These are phyloP conservation scores for Boletus albobrunnescens DNA, from an alignment of 1,284 basidiomycete genomes.

Conservation along the genomic window DNA sequence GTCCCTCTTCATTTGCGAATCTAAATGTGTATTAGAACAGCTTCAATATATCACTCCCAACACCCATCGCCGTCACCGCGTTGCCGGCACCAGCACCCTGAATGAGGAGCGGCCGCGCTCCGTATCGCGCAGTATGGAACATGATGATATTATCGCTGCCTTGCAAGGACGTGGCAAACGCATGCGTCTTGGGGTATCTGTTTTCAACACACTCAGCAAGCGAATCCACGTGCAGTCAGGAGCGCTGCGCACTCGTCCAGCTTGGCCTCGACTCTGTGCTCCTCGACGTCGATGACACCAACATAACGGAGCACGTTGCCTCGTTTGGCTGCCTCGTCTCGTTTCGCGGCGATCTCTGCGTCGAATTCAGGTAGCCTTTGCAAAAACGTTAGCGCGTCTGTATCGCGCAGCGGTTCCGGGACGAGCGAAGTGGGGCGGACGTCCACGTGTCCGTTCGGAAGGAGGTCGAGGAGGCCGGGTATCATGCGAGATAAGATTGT, in stretches of 20 bases:
- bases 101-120: slow-evolving; percentile 80
- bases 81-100: slow-evolving; percentile 96
- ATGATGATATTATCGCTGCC: slow-evolving; percentile 98
- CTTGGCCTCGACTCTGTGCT: slow-evolving; percentile 59
- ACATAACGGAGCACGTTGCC: slow-evolving; percentile 90
- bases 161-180: slow-evolving; percentile 91
- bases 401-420: slow-evolving; percentile 67
- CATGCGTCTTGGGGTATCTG: slow-evolving; percentile 85
- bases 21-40: slow-evolving; percentile 34
- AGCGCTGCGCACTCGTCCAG: slow-evolving; percentile 67
- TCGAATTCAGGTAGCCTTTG: slow-evolving; percentile 82
- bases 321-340: slow-evolving; percentile 72
- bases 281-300: slow-evolving; percentile 82
- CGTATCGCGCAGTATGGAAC: slow-evolving; percentile 91
- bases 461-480: slow-evolving; percentile 46
- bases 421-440: slow-evolving; percentile 87
- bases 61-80: slow-evolving; percentile 97
- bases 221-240: neutral
- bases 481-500: slow-evolving; percentile 89
- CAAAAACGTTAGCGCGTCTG: slow-evolving; percentile 83
- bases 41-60: slow-evolving; percentile 78
- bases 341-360: slow-evolving; percentile 70
- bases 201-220: slow-evolving; percentile 2
- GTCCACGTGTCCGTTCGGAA: slow-evolving; percentile 71
- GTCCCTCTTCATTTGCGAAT: neutral